Conservation (phyloP, 176 grass and related monocot species). For the Bromus sterilis region DNA sequence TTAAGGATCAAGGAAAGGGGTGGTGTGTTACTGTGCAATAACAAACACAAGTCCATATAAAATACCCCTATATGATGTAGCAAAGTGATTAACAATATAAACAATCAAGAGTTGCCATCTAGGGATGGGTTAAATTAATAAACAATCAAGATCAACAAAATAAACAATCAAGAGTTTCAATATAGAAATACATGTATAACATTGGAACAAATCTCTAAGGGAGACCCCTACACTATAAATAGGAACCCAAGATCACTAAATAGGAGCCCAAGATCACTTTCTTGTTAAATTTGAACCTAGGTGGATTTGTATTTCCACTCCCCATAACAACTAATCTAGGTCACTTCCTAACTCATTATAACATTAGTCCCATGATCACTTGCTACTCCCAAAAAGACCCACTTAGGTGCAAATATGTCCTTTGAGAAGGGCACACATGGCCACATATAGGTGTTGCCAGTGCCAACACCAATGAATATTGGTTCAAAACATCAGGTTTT, state of each 20-base stretch:
- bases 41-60: not conserved
- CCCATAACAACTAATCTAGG: not conserved
- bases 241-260: not conserved
- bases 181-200: not conserved
- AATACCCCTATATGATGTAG: not conserved
- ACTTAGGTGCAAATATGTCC: not conserved
- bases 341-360: not conserved
- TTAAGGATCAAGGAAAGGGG: not conserved
- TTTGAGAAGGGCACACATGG: not conserved
- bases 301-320: not conserved
- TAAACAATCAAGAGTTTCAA: not conserved
- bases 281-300: not conserved
- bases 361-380: not conserved
- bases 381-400: not conserved
- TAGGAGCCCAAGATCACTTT: not conserved
- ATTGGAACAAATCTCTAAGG: not conserved
- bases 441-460: not conserved
- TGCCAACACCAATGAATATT: too few relatives aligned
- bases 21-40: too few relatives aligned
- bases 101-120: not conserved
- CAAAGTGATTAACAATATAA: not conserved
- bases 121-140: too few relatives aligned
- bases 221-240: not conserved
- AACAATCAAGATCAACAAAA: not conserved
- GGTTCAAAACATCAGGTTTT: too few relatives aligned